Evolutionary conservation across 371 early-diverging fungal genomes (phyloP), one percentile per base, ranked within the genome.

Genomic region (Apophysomyces sp.): DNA sequence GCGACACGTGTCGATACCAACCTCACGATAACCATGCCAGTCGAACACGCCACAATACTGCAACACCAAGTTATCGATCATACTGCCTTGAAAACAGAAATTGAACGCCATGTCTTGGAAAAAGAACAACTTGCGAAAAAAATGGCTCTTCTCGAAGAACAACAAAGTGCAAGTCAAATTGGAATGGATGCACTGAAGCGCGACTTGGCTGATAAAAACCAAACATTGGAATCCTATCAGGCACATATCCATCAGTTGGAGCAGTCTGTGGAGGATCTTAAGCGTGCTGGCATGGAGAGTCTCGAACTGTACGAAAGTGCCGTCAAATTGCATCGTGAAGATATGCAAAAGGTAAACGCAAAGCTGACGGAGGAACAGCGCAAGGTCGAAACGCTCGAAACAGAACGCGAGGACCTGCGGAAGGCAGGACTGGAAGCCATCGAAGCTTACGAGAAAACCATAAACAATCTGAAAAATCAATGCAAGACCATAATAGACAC

Each of bases 241-340:
- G 11, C 51, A 15, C 40, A 52, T 6, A 57, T 66, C 44, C 27
- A 44, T 0, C 32, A 57, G 4, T 39, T 74, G 13, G 67, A 69
- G 54, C 61, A 62, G 36, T 52, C 68, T 0, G 57, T 68, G 13
- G 60, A 71, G 16, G 60, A 71, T 5, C 61, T 75, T 11, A 71
- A 69, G 51, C 21, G 61, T 9, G 75, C 75, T 7, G 71, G 75
- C 49, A 65, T 71, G 65, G 75, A 75, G 29, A 69, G 69, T 21
- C 68, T 75, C n/a, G 69, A 75, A 9, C 57, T 75, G 15, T 75
- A 75, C 37, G 75, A 75, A 52, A 31, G 34, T 8, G 62, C 63
- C 28, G 57, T 68, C 26, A 34, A 61, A 18, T 55, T 59, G 4
- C 64, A 69, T 39, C 62, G 61, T n/a, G 36, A 56, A 1, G 67